Base-by-base conservation (phyloP, 1,284 basidiomycete genomes). In the Boletellus deceptivus region DNA sequence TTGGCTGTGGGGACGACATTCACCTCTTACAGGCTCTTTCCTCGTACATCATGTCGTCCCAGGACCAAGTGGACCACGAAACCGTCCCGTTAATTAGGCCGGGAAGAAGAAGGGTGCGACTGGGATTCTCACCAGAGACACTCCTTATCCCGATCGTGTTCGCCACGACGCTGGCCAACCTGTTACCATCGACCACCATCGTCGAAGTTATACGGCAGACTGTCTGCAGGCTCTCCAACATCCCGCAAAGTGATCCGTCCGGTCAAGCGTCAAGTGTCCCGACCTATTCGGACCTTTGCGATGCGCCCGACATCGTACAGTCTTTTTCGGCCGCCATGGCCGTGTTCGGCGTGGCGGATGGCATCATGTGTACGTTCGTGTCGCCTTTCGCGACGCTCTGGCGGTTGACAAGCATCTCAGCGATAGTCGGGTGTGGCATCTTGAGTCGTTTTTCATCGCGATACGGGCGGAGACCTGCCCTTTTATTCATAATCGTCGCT, bases 381-480 rank as follows among this genome's bases (percentile, higher is more conserved):
- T 9, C 17, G 7, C 16, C 33, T 37, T 39, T 8, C 0, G 22
- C 14, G 4, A 8, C 16, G 24, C 0, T 17, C 1, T 2, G 1
- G 16, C 39, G n/a, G 1, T 40, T 64, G n/a, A 69, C 16, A 16
- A 17, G 14, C n/a, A n/a, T 40, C 13, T 3, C 34, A 63, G 67
- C 44, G 16, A 37, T 64, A n/a, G 11, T 56, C 3, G 49, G 50
- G 2, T 68, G 57, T 45, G 58, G 64, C n/a, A 38, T 52, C 3
- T 43, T 59, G 10, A 63, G 58, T 24, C 57, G 55, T 27, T 40
- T 70, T 42, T 59, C 69, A 11, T 63, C 68, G 0, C 51, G 45
- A 8, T 54, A 64, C 4, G 71, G 63, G 25, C 62, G 69, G 14
- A 72, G 66, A 52, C 63, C 69, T 2, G 59, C 58, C 3, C 54